Base-by-base conservation (phyloP, 805 yeast species). In the Nakazawaea wickerhamii region DNA sequence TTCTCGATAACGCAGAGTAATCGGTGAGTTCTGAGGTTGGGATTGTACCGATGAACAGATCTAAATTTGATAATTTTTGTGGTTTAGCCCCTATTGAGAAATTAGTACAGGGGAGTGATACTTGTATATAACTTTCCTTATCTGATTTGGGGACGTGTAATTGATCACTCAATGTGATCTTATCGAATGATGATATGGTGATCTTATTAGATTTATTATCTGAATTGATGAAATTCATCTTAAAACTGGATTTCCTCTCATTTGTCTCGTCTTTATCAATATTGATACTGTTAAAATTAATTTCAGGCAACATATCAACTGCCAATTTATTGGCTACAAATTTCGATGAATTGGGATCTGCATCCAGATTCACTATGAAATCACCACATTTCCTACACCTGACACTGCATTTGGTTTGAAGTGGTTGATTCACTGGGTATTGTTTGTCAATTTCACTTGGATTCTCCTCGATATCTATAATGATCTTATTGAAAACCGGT, bases 1-100 rank as follows among this genome's bases (percentile, higher is more conserved):
- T 50, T 34, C 67, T 49, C 2, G 64, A 51, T 0, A 52, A 10
- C 22, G 54, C 60, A 1, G 67, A 53, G 3, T 43, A 42, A 5
- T 48, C 44, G 0, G 57, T 54, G 4, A 67, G 48, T 26, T 54
- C 48, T 3, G 55, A 38, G 0, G 67, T 59, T 3, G 73, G 67
- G 0, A 62, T 51, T 3, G 50, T 42, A 21, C 54, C 52, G 0
- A 59, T 36, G 5, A 45, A 32, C 3, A 32, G 26, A 2, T 47
- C 53, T 2, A 45, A 42, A 26, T 42, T 46, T 1, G 37, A 28
- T 10, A 38, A 15, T 21, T 45, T 46, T 10, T 33, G 44, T 3
- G 55, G 54, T 15, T 35, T 40, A 11, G 38, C 47, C 8, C 47
- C 47, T 0, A 55, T 30, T n/a, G 34, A 22, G 35, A 57, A 48